These are phyloP conservation scores for Eutrema yunnanense DNA, from an alignment of 345 rosid species.

Conservation along the genomic window DNA sequence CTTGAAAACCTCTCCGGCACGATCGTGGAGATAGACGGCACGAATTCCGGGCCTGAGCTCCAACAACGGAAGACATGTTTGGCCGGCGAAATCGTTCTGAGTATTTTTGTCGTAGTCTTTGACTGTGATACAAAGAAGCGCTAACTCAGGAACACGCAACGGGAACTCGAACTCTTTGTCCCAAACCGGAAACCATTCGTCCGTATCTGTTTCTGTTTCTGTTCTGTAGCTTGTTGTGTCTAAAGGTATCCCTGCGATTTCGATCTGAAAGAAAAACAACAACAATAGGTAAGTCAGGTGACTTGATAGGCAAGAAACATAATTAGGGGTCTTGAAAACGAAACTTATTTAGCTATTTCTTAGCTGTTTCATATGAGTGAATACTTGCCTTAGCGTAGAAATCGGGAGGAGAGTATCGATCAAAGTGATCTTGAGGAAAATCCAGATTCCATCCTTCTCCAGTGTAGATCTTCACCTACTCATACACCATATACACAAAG, in stretches of 20 bases:
- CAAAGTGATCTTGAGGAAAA: constrained; percentile 60
- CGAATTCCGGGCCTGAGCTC: constrained; percentile 68
- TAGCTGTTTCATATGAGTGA: neutral
- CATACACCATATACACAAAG: neutral
- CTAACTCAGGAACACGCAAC: constrained; percentile 67
- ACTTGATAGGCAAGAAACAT: neutral
- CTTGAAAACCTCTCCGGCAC: constrained; percentile 43
- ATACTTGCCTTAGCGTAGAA: constrained; percentile 58
- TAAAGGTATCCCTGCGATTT: constrained; percentile 60
- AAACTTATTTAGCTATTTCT: neutral
- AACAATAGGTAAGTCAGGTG: neutral
- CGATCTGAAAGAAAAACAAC: constrained; percentile 33
- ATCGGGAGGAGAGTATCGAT: constrained; percentile 81
- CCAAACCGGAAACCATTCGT: constrained; percentile 83
- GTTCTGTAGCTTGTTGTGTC: constrained; percentile 68
- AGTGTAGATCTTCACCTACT: constrained; percentile 44
- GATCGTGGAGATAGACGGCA: constrained; percentile 53
- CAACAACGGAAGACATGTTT: constrained; percentile 66
- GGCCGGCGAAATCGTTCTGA: constrained; percentile 78
- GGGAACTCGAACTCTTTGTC: constrained; percentile 72
- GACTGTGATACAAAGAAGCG: constrained; percentile 66
- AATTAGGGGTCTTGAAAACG: neutral
- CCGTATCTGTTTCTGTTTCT: constrained; percentile 40
- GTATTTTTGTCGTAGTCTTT: constrained; percentile 63
- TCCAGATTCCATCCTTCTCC: constrained; percentile 90